Percentiles rank a stretch among this genome's conserved stretches.
Evolutionary conservation across 306 rosid genomes (phyloP).

Genomic region (Spatholobus suberectus): DNA sequence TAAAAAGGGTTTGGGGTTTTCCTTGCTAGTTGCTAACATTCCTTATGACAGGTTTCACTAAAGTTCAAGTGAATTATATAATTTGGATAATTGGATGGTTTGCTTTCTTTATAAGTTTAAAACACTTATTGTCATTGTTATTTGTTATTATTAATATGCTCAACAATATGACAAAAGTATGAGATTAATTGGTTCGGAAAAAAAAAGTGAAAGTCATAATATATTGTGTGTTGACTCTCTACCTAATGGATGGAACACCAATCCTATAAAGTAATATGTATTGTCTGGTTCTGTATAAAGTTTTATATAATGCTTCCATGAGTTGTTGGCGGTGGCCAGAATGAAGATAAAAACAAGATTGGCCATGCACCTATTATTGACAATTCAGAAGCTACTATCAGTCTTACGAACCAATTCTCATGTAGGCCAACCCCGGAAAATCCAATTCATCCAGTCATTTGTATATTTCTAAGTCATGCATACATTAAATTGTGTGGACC

Average conservation of each 20-base stretch:
- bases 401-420: slow-evolving; percentile 14
- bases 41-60: not conserved
- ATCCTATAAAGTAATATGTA: not conserved
- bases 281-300: slow-evolving; percentile 26
- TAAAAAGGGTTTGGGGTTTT: not conserved
- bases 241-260: slow-evolving; percentile 20
- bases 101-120: not conserved
- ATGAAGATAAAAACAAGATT: slow-evolving; percentile 23
- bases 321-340: not conserved
- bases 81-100: not conserved
- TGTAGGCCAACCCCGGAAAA: slow-evolving; percentile 7
- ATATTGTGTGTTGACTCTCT: not conserved
- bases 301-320: slow-evolving; percentile 2
- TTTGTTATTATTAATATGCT: not conserved
- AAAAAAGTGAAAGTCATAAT: slow-evolving; percentile 10
- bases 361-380: slow-evolving; percentile 4
- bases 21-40: not conserved
- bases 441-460: slow-evolving; percentile 2
- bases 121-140: not conserved
- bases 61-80: not conserved
- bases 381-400: slow-evolving; percentile 23
- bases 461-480: not conserved
- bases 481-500: slow-evolving; percentile 38
- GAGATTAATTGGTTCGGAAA: not conserved
- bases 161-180: not conserved